Evolutionary conservation across 78 protist genomes (phyloP).

Genomic region (Dictyostelium purpureum): DNA sequence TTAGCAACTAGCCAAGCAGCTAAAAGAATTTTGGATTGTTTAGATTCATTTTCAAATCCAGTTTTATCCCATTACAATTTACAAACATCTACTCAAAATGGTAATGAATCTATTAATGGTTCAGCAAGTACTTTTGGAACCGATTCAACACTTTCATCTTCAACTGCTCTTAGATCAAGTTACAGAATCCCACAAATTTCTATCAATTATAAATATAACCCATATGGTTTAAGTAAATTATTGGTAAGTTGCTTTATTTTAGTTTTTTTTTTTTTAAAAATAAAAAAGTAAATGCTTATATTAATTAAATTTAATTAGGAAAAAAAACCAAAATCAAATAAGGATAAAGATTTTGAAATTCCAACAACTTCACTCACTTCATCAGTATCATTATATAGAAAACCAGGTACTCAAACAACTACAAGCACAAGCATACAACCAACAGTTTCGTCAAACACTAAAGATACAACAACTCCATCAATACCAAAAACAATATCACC

Average conservation of each 20-base stretch:
- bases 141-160: neutral
- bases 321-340: constrained; percentile 63
- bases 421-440: neutral
- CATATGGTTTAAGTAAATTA: constrained; percentile 51
- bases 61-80: neutral
- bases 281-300: neutral
- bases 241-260: neutral
- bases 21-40: constrained; percentile 27
- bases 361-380: constrained; percentile 49
- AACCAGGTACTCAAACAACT: neutral
- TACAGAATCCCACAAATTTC: constrained; percentile 53
- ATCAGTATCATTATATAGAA: constrained; percentile 52
- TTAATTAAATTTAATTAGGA: neutral
- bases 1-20: constrained; percentile 70
- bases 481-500: neutral
- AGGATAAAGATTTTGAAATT: neutral
- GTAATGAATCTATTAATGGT: neutral
- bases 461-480: neutral
- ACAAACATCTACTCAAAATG: neutral
- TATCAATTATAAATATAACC: constrained; percentile 47
- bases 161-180: neutral
- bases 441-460: neutral
- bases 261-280: neutral
- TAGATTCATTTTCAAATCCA: constrained; percentile 56
- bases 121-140: neutral